These are phyloP conservation scores for Chenopodium album DNA, from an alignment of 148 eudicot species.

Conservation along the genomic window DNA sequence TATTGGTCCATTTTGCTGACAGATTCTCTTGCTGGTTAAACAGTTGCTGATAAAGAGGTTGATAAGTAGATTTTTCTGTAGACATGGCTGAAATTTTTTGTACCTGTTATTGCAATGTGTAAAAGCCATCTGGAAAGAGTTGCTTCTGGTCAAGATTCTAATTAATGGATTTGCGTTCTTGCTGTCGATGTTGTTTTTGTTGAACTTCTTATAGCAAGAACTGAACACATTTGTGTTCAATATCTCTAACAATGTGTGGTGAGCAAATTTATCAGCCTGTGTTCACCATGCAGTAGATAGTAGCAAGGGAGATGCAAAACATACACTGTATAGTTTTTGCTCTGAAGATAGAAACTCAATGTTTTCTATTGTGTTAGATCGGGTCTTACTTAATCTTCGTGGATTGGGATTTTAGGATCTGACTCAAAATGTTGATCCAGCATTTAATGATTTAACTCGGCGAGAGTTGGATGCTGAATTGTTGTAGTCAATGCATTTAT, in stretches of 20 bases:
- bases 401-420: not conserved
- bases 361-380: not conserved
- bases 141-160: not conserved
- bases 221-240: slow-evolving; percentile 13
- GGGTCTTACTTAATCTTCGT: not conserved
- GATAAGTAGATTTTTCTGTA: not conserved
- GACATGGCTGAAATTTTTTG: slow-evolving; percentile 11
- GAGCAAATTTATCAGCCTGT: not conserved
- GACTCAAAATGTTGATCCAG: not conserved
- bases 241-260: not conserved
- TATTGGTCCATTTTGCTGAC: slow-evolving; percentile 16
- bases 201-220: slow-evolving; percentile 6
- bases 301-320: not conserved
- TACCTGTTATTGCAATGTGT: slow-evolving; percentile 19
- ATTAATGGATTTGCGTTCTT: slow-evolving; percentile 12
- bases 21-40: slow-evolving; percentile 23
- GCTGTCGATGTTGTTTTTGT: slow-evolving; percentile 17
- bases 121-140: slow-evolving; percentile 18
- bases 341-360: not conserved
- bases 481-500: not conserved
- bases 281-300: slow-evolving; percentile 11
- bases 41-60: slow-evolving; percentile 4
- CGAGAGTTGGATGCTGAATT: not conserved
- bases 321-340: slow-evolving; percentile 23
- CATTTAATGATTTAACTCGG: not conserved